Base-by-base conservation (phyloP, 2,329 filamentous ascomycete species). In the Curvularia hawaiiensis region DNA sequence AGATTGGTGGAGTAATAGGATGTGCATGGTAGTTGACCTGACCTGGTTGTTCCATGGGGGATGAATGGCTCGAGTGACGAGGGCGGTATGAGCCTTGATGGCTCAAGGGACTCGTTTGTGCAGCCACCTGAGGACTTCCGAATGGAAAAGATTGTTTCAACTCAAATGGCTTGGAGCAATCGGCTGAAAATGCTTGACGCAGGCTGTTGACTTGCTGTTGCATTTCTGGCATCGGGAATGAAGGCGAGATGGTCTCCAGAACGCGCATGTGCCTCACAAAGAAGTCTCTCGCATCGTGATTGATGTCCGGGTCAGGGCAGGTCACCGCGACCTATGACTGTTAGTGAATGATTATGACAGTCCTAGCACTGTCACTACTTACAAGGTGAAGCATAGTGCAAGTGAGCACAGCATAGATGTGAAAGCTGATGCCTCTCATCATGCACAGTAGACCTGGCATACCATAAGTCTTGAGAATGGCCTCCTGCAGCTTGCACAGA, bases 241-340 rank as follows among this genome's bases (percentile, higher is more conserved):
- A 87, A 9, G 85, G 83, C 72, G 91, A 90, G 66, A 92, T 95
- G 63, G 87, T 88, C 75, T 98, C 94, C 56, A 98, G 81, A 38
- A 98, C 89, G 54, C 93, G 88, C 94, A 98, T 97, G 68, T 97
- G 93, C 47, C 94, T 85, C 2, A 91, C 90, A 70, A 98, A 98
- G 73, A 90, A 98, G 60, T 94, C 90, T 31, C 91, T 85, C 6
- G 94, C 91, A 74, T 97, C 92, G 0, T 83, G 81, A 72, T 95
- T 93, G 56, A 97, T 85, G 39, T 95, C 90, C 1, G 92, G 90
- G 73, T 98, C 93, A 18, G 95, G 94, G 18, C 92, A 97, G 14
- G 93, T 96, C 60, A 97, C 89, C 4, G 93, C 93, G 65, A 97
- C 90, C 93, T 96, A 51, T 2, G 8, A 30, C n/a, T 33, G 46